These are phyloP conservation scores for Penicillium malachiteum DNA, from an alignment of 495 filamentous ascomycete species.

Conservation along the genomic window DNA sequence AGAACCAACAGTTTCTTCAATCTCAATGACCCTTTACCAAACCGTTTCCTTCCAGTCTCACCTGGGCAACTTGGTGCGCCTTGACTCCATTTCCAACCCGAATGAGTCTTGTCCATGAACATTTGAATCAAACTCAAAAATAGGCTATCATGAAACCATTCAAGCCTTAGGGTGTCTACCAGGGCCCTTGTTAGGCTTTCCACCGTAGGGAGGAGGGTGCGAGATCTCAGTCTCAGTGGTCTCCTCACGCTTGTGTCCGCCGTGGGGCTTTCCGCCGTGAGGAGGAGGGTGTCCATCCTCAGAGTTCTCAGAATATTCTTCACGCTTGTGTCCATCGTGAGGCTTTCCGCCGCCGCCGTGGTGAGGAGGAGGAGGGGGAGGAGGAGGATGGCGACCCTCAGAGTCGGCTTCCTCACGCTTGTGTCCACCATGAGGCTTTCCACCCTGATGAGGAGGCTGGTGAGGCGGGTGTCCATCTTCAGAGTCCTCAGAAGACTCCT, in stretches of 20 bases:
- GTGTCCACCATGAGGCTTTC: not conserved
- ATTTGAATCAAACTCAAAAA: not conserved
- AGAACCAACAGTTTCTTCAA: no score
- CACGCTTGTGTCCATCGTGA: not conserved
- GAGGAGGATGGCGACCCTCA: not conserved
- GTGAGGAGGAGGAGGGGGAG: not conserved
- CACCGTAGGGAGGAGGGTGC: not conserved
- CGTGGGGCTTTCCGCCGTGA: not conserved
- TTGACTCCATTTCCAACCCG: not conserved
- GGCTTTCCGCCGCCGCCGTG: not conserved
- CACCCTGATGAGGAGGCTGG: not conserved
- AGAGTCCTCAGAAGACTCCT: not conserved
- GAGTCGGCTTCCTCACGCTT: not conserved
- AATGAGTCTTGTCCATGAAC: not conserved
- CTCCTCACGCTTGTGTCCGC: not conserved
- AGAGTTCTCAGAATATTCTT: not conserved
- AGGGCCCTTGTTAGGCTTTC: not conserved
- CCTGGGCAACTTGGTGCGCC: not conserved
- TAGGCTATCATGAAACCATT: not conserved
- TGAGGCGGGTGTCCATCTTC: not conserved
- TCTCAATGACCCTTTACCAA: no score
- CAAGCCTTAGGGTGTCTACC: not conserved
- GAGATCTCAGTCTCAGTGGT: not conserved
- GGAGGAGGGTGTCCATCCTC: not conserved
- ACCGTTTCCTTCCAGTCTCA: no score